Evolutionary conservation across 129 eudicot species (phyloP), one percentile per base, ranked within the genome.

Genomic region (Mikania micrantha): DNA sequence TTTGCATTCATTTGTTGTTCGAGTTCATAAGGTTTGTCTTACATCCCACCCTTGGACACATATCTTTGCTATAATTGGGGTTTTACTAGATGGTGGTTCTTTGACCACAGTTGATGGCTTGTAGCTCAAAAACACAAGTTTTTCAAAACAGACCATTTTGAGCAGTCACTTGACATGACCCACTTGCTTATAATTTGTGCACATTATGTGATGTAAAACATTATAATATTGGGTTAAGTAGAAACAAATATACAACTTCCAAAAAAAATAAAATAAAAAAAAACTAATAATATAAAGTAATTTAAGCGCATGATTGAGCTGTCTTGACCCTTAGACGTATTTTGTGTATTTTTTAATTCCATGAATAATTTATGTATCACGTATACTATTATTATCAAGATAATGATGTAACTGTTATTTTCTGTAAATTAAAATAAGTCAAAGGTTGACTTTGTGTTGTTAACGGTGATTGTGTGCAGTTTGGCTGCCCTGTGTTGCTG

Each of bases 401-500:
- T 17, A 7, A 17, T 67, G 64, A 20, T 52, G 5, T 13, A 22
- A 69, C 19, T 36, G 36, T 39, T 2, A 21, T 5, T 27, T n/a
- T n/a, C n/a, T 58, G 11, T 8, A 27, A 24, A 50, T 22, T 50
- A 12, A 21, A 40, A 64, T 22, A n/a, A 21, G 71, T 39, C 71
- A 11, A 73, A 45, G 39, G 39, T 58, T 67, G 53, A 35, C 42
- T 75, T 58, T 75, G 24, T 24, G n/a, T 39, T 54, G 53, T 42
- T 34, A 6, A 75, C 34, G 52, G 41, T 67, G 42, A 25, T 75
- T 59, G 36, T 66, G 39, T 67, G 62, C 74, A 75, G 79, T 67
- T 75, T 75, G 79, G 79, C 79, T 58, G 79, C 79, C 11, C 32
- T 75, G 69, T 75, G 79, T 67, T 75, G 79, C 74, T 75, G 79